phyloP scores from a whole-genome alignment of 176 grass and related monocot genomes.

The Phoenix dactylifera region DNA sequence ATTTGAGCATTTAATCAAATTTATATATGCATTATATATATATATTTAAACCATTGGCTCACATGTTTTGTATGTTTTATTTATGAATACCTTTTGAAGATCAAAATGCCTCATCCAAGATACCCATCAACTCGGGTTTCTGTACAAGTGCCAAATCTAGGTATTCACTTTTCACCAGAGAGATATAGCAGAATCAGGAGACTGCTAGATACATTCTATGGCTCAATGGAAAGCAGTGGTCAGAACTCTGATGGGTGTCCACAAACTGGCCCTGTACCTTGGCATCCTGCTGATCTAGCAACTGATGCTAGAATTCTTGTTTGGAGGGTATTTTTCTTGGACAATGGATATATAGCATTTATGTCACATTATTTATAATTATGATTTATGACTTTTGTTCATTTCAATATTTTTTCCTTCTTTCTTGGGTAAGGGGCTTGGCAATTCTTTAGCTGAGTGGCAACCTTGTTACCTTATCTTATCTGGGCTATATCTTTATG shows the following conservation, averaged over 20 bases:
- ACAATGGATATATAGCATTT: background rate
- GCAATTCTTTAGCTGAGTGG: conserved; percentile 90
- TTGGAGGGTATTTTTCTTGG: conserved; percentile 64
- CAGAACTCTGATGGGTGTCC: conserved; percentile 27
- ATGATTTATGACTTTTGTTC: too few species aligned
- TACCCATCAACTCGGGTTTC: conserved; percentile 91
- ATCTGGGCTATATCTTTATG: conserved; percentile 92
- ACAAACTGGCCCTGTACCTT: conserved; percentile 44
- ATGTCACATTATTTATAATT: too few species aligned
- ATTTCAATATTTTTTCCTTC: too few species aligned
- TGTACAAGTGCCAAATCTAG: conserved; percentile 92
- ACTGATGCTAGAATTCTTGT: conserved; percentile 85
- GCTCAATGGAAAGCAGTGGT: conserved; percentile 39
- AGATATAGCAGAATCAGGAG: conserved; percentile 64
- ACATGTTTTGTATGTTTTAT: background rate
- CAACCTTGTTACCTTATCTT: conserved; percentile 75
- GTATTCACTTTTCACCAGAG: conserved; percentile 89
- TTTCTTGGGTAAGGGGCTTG: conserved; percentile 47
- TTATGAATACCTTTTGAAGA: conserved; percentile 39
- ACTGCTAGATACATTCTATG: conserved; percentile 60
- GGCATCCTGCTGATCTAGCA: conserved; percentile 87
- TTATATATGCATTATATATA: too few species aligned
- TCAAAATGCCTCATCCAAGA: conserved; percentile 81
- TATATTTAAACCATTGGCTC: too few species aligned
- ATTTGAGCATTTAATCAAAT: too few species aligned